phyloP scores from a whole-genome alignment of 169 alveolate genomes.

The Perkinsus olseni region DNA sequence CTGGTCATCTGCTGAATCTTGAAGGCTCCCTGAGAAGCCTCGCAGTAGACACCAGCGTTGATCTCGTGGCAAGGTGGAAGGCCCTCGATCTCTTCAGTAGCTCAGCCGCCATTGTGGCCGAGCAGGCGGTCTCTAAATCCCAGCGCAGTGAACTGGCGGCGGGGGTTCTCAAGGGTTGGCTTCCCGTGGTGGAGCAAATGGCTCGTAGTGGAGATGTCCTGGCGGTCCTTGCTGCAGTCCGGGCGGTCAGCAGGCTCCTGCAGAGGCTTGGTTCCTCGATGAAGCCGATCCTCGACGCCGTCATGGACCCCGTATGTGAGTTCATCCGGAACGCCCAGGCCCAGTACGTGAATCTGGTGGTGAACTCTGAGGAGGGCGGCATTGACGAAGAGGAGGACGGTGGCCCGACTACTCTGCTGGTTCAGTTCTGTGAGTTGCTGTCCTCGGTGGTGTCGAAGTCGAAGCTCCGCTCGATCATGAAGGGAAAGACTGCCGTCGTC shows the following conservation, averaged over 20 bases:
- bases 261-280: not conserved
- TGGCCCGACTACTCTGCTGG: not conserved
- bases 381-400: not conserved
- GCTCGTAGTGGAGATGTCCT: not conserved
- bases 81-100: not conserved
- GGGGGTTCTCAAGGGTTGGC: not conserved
- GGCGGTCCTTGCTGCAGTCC: not conserved
- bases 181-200: not conserved
- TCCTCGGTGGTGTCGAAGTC: not conserved
- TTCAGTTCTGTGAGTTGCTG: not conserved
- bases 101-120: not conserved
- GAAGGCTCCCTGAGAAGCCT: not conserved
- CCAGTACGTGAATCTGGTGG: not conserved
- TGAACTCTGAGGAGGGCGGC: not conserved
- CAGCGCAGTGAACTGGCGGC: not conserved
- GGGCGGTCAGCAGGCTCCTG: not conserved
- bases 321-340: not conserved
- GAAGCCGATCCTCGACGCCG: not conserved
- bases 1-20: not conserved
- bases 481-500: not conserved
- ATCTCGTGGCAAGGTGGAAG: not conserved
- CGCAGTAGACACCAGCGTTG: not conserved
- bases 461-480: not conserved
- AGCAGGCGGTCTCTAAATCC: not conserved
- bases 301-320: not conserved